phyloP scores from a whole-genome alignment of 2,329 filamentous ascomycete species.

The Colletotrichum orchidophilum region DNA sequence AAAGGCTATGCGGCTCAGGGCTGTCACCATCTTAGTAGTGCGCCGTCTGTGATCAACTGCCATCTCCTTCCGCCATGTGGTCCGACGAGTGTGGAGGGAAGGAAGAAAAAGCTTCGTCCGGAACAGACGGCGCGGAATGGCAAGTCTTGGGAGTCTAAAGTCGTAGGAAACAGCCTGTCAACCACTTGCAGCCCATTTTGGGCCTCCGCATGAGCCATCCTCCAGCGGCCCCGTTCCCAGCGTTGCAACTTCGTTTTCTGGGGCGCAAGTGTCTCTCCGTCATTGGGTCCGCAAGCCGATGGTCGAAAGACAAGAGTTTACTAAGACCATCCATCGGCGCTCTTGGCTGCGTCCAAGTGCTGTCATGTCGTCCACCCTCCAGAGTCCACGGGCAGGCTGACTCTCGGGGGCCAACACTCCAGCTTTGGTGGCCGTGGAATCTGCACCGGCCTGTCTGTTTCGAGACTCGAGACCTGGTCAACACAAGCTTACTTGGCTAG shows the following conservation, averaged over 20 bases:
- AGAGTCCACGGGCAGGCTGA: not conserved
- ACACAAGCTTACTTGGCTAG: slow-evolving; percentile 19
- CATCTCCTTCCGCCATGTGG: slow-evolving; percentile 15
- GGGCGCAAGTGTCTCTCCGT: slow-evolving; percentile 5
- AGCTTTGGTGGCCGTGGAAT: not conserved
- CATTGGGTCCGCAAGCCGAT: slow-evolving; percentile 12
- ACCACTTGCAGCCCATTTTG: not conserved
- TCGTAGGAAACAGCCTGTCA: slow-evolving; percentile 4
- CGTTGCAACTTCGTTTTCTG: slow-evolving; percentile 8
- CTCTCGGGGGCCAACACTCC: slow-evolving; percentile 5
- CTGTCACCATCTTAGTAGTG: slow-evolving; percentile 5
- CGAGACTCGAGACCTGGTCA: not conserved
- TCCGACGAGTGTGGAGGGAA: not conserved
- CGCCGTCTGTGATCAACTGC: slow-evolving; percentile 8
- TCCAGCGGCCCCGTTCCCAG: slow-evolving; percentile 2
- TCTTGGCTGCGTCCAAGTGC: slow-evolving; percentile 20
- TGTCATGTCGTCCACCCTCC: not conserved
- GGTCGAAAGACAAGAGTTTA: slow-evolving; percentile 12
- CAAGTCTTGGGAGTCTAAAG: slow-evolving; percentile 14
- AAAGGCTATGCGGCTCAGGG: slow-evolving; percentile 10
- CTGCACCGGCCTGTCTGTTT: slow-evolving; percentile 9
- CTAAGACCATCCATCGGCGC: slow-evolving; percentile 21
- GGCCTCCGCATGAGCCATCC: not conserved
- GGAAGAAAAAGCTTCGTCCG: slow-evolving; percentile 12
- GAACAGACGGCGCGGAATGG: slow-evolving; percentile 25